These are phyloP conservation scores for Lepiota venenata DNA, from an alignment of 768 basidiomycete genomes.

Conservation along the genomic window DNA sequence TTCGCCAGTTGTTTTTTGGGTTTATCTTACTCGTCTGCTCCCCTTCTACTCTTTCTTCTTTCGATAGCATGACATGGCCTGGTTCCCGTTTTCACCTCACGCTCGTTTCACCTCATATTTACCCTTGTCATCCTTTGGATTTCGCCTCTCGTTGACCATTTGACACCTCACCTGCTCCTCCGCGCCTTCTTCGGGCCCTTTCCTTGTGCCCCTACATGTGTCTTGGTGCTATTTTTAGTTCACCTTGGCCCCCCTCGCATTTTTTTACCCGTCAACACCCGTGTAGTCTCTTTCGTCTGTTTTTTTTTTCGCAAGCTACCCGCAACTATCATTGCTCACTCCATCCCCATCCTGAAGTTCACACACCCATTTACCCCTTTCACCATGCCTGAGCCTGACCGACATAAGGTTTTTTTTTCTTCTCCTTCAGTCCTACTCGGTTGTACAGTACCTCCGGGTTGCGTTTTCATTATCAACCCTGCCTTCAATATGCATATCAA, in stretches of 20 bases:
- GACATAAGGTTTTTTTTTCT: too few relatives aligned
- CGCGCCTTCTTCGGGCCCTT: background rate
- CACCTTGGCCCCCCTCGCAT: background rate
- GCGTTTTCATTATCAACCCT: too few relatives aligned
- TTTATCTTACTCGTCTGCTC: background rate
- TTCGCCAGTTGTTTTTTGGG: background rate
- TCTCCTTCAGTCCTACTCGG: too few relatives aligned
- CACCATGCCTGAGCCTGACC: too few relatives aligned
- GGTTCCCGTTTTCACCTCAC: background rate
- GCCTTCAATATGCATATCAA: too few relatives aligned
- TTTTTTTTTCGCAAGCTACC: too few relatives aligned
- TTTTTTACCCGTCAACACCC: too few relatives aligned
- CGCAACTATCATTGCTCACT: too few relatives aligned
- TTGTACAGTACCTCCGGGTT: too few relatives aligned
- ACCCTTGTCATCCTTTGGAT: background rate
- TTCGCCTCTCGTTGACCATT: background rate
- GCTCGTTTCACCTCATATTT: background rate
- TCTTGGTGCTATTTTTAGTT: background rate
- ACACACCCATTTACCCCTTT: too few relatives aligned
- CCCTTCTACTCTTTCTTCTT: background rate
- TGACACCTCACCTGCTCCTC: background rate
- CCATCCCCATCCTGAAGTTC: too few relatives aligned
- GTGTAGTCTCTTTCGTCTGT: too few relatives aligned
- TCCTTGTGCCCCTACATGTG: background rate
- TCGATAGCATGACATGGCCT: background rate